Conservation (phyloP, 768 basidiomycete species). For the Tylopilus intermedius region DNA sequence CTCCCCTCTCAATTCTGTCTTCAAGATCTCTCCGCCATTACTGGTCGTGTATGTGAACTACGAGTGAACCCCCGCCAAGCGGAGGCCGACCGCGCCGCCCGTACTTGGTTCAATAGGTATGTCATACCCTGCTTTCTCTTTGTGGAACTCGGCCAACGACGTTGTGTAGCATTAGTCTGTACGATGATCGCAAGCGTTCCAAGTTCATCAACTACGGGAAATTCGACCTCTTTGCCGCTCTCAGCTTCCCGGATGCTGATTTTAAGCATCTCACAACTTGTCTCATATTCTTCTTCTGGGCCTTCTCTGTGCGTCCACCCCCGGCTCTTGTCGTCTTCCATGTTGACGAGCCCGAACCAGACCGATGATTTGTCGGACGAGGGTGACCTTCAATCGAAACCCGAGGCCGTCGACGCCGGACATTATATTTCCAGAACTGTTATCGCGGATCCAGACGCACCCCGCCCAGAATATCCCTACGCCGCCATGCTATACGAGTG, state of each 20-base stretch:
- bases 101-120: conserved; percentile 33
- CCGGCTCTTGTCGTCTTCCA: neutral
- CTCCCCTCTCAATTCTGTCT: conserved; percentile 35
- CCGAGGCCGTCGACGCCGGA: conserved; percentile 32
- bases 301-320: conserved; percentile 30
- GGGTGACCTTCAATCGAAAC: conserved; percentile 31
- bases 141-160: neutral
- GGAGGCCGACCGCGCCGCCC: conserved; percentile 30
- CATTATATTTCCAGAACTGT: conserved; percentile 32
- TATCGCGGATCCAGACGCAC: conserved; percentile 23
- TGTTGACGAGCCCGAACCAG: conserved; percentile 16
- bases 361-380: conserved; percentile 37
- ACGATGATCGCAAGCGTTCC: conserved; percentile 32
- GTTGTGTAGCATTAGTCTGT: conserved; percentile 27
- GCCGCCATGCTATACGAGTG: conserved; percentile 39
- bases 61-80: conserved; percentile 30
- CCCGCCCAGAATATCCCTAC: conserved; percentile 32
- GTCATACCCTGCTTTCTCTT: neutral
- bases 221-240: conserved; percentile 36
- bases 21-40: conserved; percentile 33
- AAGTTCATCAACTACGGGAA: conserved; percentile 35
- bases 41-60: conserved; percentile 34
- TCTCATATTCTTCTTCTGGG: conserved; percentile 37
- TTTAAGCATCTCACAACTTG: conserved; percentile 31
- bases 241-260: conserved; percentile 37